Base-by-base conservation (phyloP, 2,329 filamentous ascomycete species). In the Mycosphaerella sp. region DNA sequence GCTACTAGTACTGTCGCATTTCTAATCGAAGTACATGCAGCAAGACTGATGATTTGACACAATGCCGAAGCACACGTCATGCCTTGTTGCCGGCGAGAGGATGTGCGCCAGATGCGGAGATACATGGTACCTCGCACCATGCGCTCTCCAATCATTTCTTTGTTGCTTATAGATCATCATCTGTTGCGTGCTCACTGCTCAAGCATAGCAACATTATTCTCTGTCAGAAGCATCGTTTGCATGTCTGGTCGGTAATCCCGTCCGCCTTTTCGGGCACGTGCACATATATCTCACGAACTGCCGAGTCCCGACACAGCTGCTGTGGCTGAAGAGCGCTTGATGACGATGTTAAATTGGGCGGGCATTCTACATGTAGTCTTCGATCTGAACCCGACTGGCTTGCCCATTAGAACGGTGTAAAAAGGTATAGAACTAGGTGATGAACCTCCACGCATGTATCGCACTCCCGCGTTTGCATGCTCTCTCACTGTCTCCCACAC, bases 141-240 rank as follows among this genome's bases (percentile, higher is more conserved):
- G 16, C 28, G 43, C 48, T 39, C 48, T 48, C 52, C 52, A 54
- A 54, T 54, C 41, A 52, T 21, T 25, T 27, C 10, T 13, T 17
- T 16, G 32, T 30, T 54, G 51, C 51, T 54, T 25, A 21, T 50
- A 54, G 51, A 34, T 43, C 16, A 41, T 17, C 28, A 16, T 28
- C 27, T 25, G 41, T 53, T 53, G 50, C 50, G 45, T 53, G 50
- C 50, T 53, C n/a, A n/a, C n/a, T n/a, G n/a, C n/a, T n/a, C n/a
- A n/a, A n/a, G n/a, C n/a, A n/a, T n/a, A n/a, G n/a, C n/a, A n/a
- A n/a, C n/a, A n/a, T n/a, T n/a, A n/a, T n/a, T n/a, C n/a, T n/a
- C n/a, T n/a, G n/a, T n/a, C n/a, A n/a, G n/a, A n/a, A n/a, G n/a
- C n/a, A n/a, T n/a, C n/a, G n/a, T n/a, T n/a, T n/a, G n/a, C n/a